Conservation (phyloP, 305 asterid species). For the Lippia alba region DNA sequence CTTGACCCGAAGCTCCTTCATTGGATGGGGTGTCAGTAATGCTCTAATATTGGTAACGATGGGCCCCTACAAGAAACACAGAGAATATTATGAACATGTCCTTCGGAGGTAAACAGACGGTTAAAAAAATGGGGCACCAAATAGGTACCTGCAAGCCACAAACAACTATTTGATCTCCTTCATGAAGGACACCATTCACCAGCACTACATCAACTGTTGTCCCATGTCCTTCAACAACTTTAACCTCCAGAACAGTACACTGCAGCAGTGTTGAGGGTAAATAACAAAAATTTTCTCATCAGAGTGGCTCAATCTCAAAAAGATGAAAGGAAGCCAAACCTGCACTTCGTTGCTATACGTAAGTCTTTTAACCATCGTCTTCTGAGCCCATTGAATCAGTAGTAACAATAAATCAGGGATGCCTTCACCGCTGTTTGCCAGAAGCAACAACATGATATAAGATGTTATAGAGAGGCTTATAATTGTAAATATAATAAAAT, state of each 20-base stretch:
- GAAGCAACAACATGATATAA: conserved; percentile 30
- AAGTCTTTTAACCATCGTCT: conserved; percentile 84
- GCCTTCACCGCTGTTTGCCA: conserved; percentile 87
- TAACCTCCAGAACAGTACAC: conserved; percentile 99
- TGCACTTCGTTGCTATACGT: conserved; percentile 82
- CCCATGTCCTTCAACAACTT: conserved; percentile 97
- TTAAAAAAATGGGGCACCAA: neutral
- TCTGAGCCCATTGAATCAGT: conserved; percentile 93
- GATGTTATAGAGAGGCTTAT: conserved; percentile 17
- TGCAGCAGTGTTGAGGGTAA: conserved; percentile 44
- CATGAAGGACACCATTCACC: conserved; percentile 97
- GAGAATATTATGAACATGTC: conserved; percentile 24
- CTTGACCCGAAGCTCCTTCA: conserved; percentile 99
- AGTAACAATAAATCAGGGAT: conserved; percentile 82
- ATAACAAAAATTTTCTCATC: conserved; percentile 8
- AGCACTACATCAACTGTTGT: conserved; percentile 94
- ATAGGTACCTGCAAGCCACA: conserved; percentile 89
- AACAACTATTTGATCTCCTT: conserved; percentile 96
- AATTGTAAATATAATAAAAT: conserved; percentile 8
- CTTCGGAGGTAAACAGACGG: neutral
- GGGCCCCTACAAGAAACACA: conserved; percentile 65
- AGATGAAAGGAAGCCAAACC: conserved; percentile 52
- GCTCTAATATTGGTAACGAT: conserved; percentile 90
- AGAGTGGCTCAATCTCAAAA: conserved; percentile 30
- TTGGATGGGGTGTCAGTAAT: conserved; percentile 94